Percentiles rank a stretch among this genome's conserved stretches.
Evolutionary conservation across 176 grass and related monocot genomes (phyloP).

Genomic region (Panicum miliaceum): DNA sequence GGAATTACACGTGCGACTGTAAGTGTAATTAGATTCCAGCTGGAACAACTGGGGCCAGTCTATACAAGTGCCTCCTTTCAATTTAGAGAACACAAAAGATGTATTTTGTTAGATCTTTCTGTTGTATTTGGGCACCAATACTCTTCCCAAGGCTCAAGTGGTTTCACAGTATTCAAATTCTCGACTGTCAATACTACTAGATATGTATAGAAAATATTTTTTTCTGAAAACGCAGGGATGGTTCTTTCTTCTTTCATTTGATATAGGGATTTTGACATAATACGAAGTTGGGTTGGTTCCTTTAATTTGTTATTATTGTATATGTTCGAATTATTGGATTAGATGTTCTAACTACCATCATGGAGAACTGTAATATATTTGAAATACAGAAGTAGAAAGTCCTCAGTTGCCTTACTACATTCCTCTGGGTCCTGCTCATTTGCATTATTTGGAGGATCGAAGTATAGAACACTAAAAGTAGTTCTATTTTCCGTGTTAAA

Average conservation of each 20-base stretch:
- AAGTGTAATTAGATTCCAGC: constrained; percentile 46
- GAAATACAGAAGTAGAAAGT: constrained; percentile 4
- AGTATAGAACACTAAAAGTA: background rate
- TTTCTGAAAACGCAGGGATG: constrained; percentile 5
- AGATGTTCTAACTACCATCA: background rate
- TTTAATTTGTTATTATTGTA: background rate
- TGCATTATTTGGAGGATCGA: too few species aligned
- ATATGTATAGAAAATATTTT: background rate
- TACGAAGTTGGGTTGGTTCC: background rate
- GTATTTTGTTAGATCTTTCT: background rate
- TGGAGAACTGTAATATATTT: background rate
- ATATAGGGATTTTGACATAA: background rate
- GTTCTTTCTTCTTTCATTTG: constrained; percentile 14
- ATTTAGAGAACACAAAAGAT: background rate
- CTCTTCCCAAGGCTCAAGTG: background rate
- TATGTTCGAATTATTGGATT: background rate
- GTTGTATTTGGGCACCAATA: constrained; percentile 15
- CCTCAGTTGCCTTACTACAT: background rate
- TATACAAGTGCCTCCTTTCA: background rate
- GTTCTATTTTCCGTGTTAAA: constrained; percentile 1
- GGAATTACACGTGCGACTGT: constrained; percentile 95
- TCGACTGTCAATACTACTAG: constrained; percentile 1
- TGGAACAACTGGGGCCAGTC: constrained; percentile 22
- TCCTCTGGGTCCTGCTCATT: background rate
- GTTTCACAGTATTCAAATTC: constrained; percentile 30